Evolutionary conservation across 768 basidiomycete species (phyloP), one percentile per base, ranked within the genome.

Genomic region (Termitomyces sp.): DNA sequence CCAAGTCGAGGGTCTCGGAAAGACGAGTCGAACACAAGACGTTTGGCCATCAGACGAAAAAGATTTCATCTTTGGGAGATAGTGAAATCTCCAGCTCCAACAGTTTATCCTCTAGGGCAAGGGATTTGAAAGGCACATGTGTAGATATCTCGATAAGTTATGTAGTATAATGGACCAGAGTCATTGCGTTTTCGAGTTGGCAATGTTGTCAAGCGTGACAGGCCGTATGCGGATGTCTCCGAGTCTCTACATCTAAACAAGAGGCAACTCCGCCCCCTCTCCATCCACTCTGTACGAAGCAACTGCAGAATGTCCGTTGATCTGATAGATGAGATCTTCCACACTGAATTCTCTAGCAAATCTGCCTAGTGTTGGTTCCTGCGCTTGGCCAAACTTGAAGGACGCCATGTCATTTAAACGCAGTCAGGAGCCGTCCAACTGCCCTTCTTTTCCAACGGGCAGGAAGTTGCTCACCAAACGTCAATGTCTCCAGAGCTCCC

Each of bases 401-500:
- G 16, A 37, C 32, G 13, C 20, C 52, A 55, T 57, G 44, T 41
- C 61, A 60, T 63, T 58, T 60, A 63, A 63, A 56, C 55, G 58
- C 61, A 56, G 41, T 18, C 37, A 31, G 22, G 6, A n/a, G 12
- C 4, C 4, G 4, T 14, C 13, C 1, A 22, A 36, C 51, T 31
- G 18, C 36, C 48, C 47, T 44, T 58, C 20, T 44, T 53, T 55
- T 55, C 26, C 32, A 39, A 34, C 49, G n/a, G n/a, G n/a, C n/a
- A 22, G 16, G 36, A 32, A 20, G 12, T 46, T 22, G 29, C 46
- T 49, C 44, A 26, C 2, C 36, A 29, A 44, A 22, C 29, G 36
- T 34, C 5, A 9, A 68, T 68, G 67, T 65, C 63, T 54, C 64
- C 58, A 13, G 57, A 61, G 22, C 46, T 56, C 24, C 52, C 60